phyloP scores from a whole-genome alignment of 1,284 basidiomycete genomes.

The Cryptococcus sp. region DNA sequence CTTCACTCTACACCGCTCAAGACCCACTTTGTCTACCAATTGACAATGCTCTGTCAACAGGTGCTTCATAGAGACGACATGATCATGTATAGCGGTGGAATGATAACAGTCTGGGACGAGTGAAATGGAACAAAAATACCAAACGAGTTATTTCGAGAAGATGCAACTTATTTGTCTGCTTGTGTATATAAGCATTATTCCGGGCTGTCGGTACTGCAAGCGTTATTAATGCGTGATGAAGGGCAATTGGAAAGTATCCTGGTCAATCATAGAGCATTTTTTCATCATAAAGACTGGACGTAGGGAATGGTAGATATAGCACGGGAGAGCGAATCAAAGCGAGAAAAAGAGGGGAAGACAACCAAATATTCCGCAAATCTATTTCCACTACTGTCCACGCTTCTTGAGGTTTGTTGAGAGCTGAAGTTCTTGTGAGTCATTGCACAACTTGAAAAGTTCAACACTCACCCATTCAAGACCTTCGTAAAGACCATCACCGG shows the following conservation, averaged over 20 bases:
- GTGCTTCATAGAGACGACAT: no score
- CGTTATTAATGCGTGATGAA: background rate
- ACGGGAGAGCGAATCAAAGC: background rate
- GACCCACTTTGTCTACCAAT: no score
- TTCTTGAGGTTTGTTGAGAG: constrained; percentile 51
- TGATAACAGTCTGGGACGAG: no score
- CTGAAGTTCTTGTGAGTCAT: constrained; percentile 9
- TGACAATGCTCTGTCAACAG: no score
- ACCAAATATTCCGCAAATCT: background rate
- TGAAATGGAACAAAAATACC: no score
- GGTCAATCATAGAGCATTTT: background rate
- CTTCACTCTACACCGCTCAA: no score
- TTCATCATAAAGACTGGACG: background rate
- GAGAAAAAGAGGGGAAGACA: background rate
- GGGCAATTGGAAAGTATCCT: background rate
- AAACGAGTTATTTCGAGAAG: no score
- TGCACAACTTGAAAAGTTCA: background rate
- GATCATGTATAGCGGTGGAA: no score
- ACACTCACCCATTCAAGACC: constrained; percentile 77
- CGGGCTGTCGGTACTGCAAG: background rate
- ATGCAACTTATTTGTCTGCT: no score
- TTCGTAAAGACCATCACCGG: constrained; percentile 98
- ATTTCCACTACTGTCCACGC: constrained; percentile 26
- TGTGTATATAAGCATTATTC: no score
- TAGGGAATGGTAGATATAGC: background rate